Evolutionary conservation across 768 basidiomycete species (phyloP).

Genomic region (Rhizopogon salebrosus): DNA sequence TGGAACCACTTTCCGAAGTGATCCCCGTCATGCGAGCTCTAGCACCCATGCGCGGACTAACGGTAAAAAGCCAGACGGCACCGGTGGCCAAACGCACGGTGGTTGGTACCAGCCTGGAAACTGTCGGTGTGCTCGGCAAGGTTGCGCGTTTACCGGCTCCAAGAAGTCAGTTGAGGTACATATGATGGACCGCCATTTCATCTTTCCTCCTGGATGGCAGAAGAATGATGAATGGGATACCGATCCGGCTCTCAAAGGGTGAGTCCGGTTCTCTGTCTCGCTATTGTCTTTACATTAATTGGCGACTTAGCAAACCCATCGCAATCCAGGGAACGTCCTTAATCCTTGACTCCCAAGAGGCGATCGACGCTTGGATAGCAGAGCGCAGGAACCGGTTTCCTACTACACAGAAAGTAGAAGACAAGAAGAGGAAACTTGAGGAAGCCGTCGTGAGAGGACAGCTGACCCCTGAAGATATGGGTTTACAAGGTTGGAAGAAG

Average conservation of each 20-base stretch:
- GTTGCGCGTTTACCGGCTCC: conserved; percentile 69
- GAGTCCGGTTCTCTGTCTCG: conserved; percentile 8
- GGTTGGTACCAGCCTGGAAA: conserved; percentile 65
- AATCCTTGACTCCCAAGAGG: conserved; percentile 74
- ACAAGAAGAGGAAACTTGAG: conserved; percentile 75
- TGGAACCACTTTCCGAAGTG: background rate
- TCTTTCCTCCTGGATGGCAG: conserved; percentile 74
- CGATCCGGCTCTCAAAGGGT: conserved; percentile 80
- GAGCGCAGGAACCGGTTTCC: conserved; percentile 90
- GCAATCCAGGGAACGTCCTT: conserved; percentile 78
- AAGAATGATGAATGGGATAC: conserved; percentile 70
- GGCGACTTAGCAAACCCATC: conserved; percentile 51
- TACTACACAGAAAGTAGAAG: conserved; percentile 57
- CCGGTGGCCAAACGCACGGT: conserved; percentile 16
- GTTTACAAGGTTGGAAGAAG: conserved; percentile 36
- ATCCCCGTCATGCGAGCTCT: conserved; percentile 1
- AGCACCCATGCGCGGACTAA: background rate
- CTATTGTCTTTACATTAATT: background rate
- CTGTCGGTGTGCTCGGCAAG: conserved; percentile 51
- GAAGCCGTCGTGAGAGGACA: conserved; percentile 83
- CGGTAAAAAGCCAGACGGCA: conserved; percentile 9
- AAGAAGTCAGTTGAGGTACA: conserved; percentile 69
- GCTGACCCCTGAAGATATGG: conserved; percentile 43
- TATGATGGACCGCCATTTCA: conserved; percentile 87
- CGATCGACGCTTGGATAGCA: conserved; percentile 78